These are phyloP conservation scores for Hypsizygus ulmarius DNA, from an alignment of 1,284 basidiomycete species.

Conservation along the genomic window DNA sequence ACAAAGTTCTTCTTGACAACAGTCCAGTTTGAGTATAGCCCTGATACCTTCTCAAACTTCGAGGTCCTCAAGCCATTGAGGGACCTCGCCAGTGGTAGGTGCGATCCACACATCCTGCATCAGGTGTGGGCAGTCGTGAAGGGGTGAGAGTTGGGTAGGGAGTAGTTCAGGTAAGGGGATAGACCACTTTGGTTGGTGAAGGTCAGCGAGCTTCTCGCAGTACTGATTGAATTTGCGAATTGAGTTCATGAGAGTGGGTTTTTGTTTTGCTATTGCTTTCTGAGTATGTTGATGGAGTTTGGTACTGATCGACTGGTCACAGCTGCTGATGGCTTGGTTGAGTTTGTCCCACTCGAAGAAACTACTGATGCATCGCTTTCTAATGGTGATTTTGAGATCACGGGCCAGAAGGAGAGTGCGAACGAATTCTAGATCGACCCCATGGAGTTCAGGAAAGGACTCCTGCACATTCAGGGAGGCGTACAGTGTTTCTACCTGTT, in stretches of 20 bases:
- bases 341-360: constrained; percentile 41
- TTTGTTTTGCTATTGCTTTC: constrained; percentile 31
- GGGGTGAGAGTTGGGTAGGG: constrained; percentile 24
- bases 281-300: constrained; percentile 37
- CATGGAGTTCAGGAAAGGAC: constrained; percentile 30
- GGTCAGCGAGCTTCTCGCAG: constrained; percentile 25
- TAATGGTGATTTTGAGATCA: constrained; percentile 39
- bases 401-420: constrained; percentile 28
- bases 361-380: constrained; percentile 31
- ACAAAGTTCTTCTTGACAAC: constrained; percentile 26
- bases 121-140: constrained; percentile 28
- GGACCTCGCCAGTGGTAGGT: constrained; percentile 15
- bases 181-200: constrained; percentile 23
- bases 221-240: constrained; percentile 37
- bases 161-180: constrained; percentile 34
- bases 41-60: constrained; percentile 31
- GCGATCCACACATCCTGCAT: constrained; percentile 42
- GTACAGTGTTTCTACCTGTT: constrained; percentile 30
- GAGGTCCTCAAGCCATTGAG: constrained; percentile 34
- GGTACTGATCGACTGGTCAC: constrained; percentile 30
- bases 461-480: constrained; percentile 34
- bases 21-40: constrained; percentile 26
- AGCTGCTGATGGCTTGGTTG: constrained; percentile 31
- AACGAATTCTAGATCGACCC: constrained; percentile 32
- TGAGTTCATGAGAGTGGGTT: constrained; percentile 29